Evolutionary conservation across 805 yeast genomes (phyloP), one percentile per base, ranked within the genome.

Genomic region (Torulaspora indica): DNA sequence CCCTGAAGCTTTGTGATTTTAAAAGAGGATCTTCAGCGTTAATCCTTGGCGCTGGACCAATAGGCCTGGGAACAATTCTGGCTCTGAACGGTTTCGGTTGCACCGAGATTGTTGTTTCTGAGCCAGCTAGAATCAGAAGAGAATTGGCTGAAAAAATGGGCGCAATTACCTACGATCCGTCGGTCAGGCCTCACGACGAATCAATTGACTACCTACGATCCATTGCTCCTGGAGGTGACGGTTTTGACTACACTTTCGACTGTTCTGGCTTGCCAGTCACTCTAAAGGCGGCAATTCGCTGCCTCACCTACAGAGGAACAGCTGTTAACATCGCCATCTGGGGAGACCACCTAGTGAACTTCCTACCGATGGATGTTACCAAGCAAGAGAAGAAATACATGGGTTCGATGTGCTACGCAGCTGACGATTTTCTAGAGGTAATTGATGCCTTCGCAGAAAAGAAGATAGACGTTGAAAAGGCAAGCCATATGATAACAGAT

Each of bases 291-390:
- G 72, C 79, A 2, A 61, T 81, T 35, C 70, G 67, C 40, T 76
- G 78, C 20, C 64, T 79, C 13, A 66, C 74, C 1, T 73, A 77
- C 4, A 71, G 76, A 48, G 87, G 87, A 38, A 67, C 71, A 2
- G 78, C 81, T 7, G 78, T 78, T 24, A 81, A 81, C 57, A 74
- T 81, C 36, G 87, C 87, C 5, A 77, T 81, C 44, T 81, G 85
- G 83, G 76, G 78, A 17, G 69, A 72, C 36, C 66, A 71, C 29
- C 73, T 78, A 6, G 66, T 75, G 22, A 63, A 64, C 9, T 75
- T 73, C 58, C 71, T 67, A 49, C 83, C 82, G 38, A 79, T 77
- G 81, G 73, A 70, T 53, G 61, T 78, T 12, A 75, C 83, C 2
- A 63, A 69, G 52, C 73, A 73, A 46, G 86, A 81, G 58, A 79